Percentiles rank a stretch among this genome's conserved stretches.
Conservation (phyloP, 805 yeast genomes). For the Ogataea pilisensis region DNA sequence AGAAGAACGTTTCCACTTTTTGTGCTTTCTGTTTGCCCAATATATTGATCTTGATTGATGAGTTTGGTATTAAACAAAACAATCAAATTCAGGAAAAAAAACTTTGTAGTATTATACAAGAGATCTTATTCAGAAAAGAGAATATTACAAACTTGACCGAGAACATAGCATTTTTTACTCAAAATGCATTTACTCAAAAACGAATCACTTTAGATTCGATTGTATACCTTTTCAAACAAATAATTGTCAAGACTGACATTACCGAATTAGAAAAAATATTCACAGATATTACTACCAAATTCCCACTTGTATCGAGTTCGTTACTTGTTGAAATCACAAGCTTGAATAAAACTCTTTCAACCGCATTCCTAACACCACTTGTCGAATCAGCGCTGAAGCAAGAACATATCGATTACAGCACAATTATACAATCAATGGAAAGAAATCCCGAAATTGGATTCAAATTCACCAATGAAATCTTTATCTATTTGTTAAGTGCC, state of each 20-base stretch:
- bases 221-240: constrained; percentile 26
- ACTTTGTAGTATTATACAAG: constrained; percentile 21
- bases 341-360: constrained; percentile 50
- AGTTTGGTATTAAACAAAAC: background rate
- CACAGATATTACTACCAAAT: constrained; percentile 35
- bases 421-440: constrained; percentile 44
- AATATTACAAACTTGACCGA: constrained; percentile 20
- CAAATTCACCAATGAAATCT: constrained; percentile 34
- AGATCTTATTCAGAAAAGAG: constrained; percentile 27
- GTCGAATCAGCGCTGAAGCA: constrained; percentile 30
- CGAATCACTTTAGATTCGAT: constrained; percentile 22
- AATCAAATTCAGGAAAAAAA: background rate
- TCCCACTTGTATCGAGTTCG: constrained; percentile 37
- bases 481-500: constrained; percentile 13
- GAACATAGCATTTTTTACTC: constrained; percentile 31
- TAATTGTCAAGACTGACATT: constrained; percentile 33
- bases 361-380: constrained; percentile 42
- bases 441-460: constrained; percentile 60
- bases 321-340: constrained; percentile 45
- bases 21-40: constrained; percentile 23
- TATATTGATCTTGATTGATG: constrained; percentile 11
- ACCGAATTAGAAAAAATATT: constrained; percentile 46
- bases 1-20: constrained; percentile 25
- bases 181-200: constrained; percentile 14
- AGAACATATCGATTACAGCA: constrained; percentile 32